phyloP scores from a whole-genome alignment of 2,329 filamentous ascomycete species.

The Aspergillus clavatus region DNA sequence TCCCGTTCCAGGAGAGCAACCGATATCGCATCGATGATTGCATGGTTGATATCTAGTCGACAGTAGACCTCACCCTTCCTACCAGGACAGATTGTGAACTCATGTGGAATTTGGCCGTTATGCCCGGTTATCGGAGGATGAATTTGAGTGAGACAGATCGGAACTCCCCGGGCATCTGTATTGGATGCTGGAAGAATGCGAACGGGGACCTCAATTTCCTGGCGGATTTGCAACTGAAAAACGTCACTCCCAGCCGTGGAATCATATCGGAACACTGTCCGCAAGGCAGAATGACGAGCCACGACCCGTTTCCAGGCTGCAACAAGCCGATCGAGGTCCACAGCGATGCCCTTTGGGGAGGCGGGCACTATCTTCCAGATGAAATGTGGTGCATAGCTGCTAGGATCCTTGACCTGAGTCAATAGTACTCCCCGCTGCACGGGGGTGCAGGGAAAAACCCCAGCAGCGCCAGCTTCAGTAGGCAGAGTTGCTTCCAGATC shows the following conservation, averaged over 20 bases:
- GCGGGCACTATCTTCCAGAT: slow-evolving; percentile 1
- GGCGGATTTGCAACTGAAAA: neutral
- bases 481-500: neutral
- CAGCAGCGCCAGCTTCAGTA: neutral
- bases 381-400: slow-evolving; percentile 3
- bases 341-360: neutral
- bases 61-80: neutral
- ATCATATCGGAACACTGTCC: neutral
- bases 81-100: neutral
- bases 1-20: neutral
- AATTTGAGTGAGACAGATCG: neutral
- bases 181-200: neutral
- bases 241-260: neutral
- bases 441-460: slow-evolving; percentile 1
- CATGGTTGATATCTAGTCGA: slow-evolving; percentile 4
- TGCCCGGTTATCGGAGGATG: neutral
- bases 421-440: slow-evolving; percentile 4
- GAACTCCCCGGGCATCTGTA: neutral
- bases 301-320: neutral
- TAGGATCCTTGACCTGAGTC: slow-evolving; percentile 1
- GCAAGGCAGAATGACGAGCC: neutral
- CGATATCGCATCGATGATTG: slow-evolving; percentile 2
- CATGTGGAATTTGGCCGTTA: neutral
- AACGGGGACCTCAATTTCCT: neutral
- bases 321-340: neutral